phyloP scores from a whole-genome alignment of 2,329 filamentous ascomycete genomes.

The Zymoseptoria passerinii region DNA sequence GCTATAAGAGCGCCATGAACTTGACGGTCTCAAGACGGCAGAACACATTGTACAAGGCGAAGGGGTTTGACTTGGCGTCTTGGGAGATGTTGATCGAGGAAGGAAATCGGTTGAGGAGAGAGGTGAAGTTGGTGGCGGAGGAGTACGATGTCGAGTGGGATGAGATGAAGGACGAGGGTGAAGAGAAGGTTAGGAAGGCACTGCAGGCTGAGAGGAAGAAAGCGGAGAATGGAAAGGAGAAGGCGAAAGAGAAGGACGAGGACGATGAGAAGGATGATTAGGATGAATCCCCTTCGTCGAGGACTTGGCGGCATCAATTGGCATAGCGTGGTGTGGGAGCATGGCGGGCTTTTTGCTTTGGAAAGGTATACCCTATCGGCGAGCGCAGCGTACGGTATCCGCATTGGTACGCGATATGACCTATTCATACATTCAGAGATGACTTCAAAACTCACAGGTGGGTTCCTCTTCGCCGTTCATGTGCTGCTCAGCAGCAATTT shows the following conservation, averaged over 20 bases:
- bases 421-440: too few species aligned
- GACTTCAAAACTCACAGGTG: too few species aligned
- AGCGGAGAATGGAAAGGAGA: constrained; percentile 14
- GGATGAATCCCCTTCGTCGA: not conserved
- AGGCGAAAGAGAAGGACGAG: constrained; percentile 32
- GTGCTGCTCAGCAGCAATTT: too few species aligned
- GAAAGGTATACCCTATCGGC: not conserved
- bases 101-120: constrained; percentile 64
- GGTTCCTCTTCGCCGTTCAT: too few species aligned
- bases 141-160: constrained; percentile 82
- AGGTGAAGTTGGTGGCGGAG: constrained; percentile 70
- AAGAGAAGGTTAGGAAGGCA: constrained; percentile 26
- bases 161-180: constrained; percentile 25
- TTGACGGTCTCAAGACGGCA: constrained; percentile 75
- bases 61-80: constrained; percentile 64
- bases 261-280: constrained; percentile 50
- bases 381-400: too few species aligned
- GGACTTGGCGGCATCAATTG: not conserved
- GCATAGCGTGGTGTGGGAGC: not conserved
- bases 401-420: not conserved
- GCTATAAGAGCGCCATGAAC: constrained; percentile 78
- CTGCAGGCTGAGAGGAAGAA: constrained; percentile 50
- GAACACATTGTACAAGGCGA: constrained; percentile 62
- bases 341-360: not conserved
- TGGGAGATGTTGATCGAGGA: constrained; percentile 78